Evolutionary conservation across 805 yeast genomes (phyloP), one percentile per base, ranked within the genome.

Genomic region (Myxozyma udenii): DNA sequence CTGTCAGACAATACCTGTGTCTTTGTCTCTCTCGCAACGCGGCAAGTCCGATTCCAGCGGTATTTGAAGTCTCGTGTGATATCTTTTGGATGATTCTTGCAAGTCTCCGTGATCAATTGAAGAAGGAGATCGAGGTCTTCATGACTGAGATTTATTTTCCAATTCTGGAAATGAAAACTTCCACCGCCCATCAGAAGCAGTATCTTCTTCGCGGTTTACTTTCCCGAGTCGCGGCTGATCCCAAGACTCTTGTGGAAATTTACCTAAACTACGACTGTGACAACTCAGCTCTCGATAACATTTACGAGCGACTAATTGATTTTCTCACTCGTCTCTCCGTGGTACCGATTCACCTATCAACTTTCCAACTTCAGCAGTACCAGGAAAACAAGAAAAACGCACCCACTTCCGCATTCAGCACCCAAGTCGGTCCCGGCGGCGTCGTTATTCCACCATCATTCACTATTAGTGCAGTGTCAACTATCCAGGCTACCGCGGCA

Each of bases 231-330:
- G 85, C 95, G 65, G 81, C 81, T 58, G 96, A 91, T 69, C 95
- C 98, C 40, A 78, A 95, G 55, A 84, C 95, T 18, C 72, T 95
- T 56, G 87, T 95, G 52, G 99, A 93, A 70, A 81, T 93, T 53
- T 93, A 91, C 66, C 76, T 93, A 63, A 93, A 93, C 69, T 95
- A 93, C 68, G 99, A 93, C 68, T 93, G 99, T 73, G 96, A 89
- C 66, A 73, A 81, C 28, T 70, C 78, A 1, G 74, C 77, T 18
- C 78, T 83, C 76, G 85, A 93, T 35, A 93, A 93, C 66, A 75
- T 90, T 44, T 87, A 90, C 69, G 98, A 93, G 69, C 75, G 81
- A 45, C 74, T 89, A 39, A 80, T 89, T 47, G 90, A 88, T 59
- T 83, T 85, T 60, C 74, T 93, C 58, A 85, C 88, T 63, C 53